These are phyloP conservation scores for Davidsoniella neocaledoniae DNA, from an alignment of 2,329 filamentous ascomycete species.

Conservation along the genomic window DNA sequence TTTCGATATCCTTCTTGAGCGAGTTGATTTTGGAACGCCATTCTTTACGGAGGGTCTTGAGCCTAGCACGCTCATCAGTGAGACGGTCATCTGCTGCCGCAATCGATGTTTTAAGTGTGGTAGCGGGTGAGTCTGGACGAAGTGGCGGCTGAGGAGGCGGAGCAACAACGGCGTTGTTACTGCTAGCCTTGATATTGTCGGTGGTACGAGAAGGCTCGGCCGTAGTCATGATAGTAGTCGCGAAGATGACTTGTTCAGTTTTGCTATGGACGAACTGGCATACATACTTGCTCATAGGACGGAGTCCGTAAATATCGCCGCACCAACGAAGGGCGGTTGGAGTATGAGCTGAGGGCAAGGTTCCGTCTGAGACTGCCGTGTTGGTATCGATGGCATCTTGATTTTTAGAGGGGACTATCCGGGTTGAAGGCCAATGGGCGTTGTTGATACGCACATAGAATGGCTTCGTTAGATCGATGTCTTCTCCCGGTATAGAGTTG, in stretches of 20 bases:
- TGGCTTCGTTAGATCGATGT: conserved; percentile 52
- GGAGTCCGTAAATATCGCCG: conserved; percentile 52
- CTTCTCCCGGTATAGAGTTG: conserved; percentile 20
- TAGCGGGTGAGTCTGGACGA: conserved; percentile 59
- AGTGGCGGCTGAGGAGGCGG: conserved; percentile 36
- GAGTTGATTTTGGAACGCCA: conserved; percentile 52
- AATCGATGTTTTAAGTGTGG: conserved; percentile 62
- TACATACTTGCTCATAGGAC: conserved; percentile 59
- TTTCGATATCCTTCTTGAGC: conserved; percentile 58
- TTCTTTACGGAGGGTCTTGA: conserved; percentile 58
- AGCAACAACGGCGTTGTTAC: conserved; percentile 14
- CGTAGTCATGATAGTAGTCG: conserved; percentile 52
- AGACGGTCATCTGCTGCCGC: conserved; percentile 54
- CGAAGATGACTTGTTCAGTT: conserved; percentile 50
- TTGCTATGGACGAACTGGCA: conserved; percentile 59
- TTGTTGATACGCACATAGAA: conserved; percentile 69
- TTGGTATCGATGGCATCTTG: conserved; percentile 3
- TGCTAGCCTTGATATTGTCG: conserved; percentile 19
- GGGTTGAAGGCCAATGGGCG: conserved; percentile 61
- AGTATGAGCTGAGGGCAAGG: conserved; percentile 9
- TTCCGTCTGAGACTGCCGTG: conserved; percentile 1
- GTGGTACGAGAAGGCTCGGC: conserved; percentile 27
- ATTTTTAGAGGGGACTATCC: conserved; percentile 39
- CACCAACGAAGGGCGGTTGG: conserved; percentile 42
- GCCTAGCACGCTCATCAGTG: conserved; percentile 48